A percentile compares a stretch with the other conserved stretches of the same genome.
These are phyloP conservation scores for Conidiobolus incongruus DNA, from an alignment of 371 early-diverging fungal genomes.

Conservation along the genomic window DNA sequence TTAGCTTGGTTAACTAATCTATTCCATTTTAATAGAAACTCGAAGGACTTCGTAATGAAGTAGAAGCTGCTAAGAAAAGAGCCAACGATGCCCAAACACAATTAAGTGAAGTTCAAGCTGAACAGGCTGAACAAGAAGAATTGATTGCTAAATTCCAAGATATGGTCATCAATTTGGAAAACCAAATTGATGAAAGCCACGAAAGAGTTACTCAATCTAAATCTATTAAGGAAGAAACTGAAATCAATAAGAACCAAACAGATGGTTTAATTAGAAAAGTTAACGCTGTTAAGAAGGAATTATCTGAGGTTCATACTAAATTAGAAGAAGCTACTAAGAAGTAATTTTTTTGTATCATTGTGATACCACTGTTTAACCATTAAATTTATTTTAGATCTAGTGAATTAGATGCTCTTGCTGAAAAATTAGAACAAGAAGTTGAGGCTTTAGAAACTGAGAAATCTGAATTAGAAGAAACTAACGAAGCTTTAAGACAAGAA, in stretches of 20 bases:
- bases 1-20: too few relatives aligned
- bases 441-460: background rate
- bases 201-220: background rate
- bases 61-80: background rate
- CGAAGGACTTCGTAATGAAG: constrained; percentile 1
- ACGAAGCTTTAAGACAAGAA: constrained; percentile 1
- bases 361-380: background rate
- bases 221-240: background rate
- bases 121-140: constrained; percentile 1
- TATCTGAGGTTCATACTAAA: background rate
- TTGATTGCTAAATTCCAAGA: background rate
- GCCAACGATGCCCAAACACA: background rate
- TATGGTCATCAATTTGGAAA: background rate
- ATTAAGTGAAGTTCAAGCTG: background rate
- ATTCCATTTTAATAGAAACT: too few relatives aligned
- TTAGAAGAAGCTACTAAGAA: constrained; percentile 2
- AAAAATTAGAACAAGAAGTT: constrained; percentile 2
- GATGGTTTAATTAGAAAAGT: constrained; percentile 1
- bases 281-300: background rate
- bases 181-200: constrained; percentile 3
- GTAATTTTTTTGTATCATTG: constrained; percentile 1
- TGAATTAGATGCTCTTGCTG: constrained; percentile 1
- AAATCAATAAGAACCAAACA: constrained; percentile 1
- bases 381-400: background rate
- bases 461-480: constrained; percentile 2